phyloP scores from a whole-genome alignment of 2,329 filamentous ascomycete species.

The Colletotrichum phormii region DNA sequence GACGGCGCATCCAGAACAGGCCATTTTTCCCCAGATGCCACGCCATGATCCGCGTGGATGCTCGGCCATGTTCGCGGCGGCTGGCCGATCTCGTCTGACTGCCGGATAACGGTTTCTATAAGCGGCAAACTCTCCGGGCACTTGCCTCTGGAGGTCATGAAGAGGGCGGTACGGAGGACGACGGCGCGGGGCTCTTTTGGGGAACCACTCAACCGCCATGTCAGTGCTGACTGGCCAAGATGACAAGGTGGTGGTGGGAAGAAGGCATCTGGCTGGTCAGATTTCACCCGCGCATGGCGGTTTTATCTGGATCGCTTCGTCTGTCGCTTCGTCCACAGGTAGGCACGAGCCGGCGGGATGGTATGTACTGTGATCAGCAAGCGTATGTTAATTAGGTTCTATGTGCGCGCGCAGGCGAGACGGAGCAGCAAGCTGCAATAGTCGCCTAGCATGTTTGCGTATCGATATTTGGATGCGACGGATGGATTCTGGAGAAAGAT shows the following conservation, averaged over 20 bases:
- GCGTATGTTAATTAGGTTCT: neutral
- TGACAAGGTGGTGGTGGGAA: constrained; percentile 7
- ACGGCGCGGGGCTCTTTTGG: constrained; percentile 8
- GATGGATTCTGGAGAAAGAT: neutral
- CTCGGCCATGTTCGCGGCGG: constrained; percentile 1
- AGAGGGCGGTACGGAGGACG: constrained; percentile 1
- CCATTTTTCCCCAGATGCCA: constrained; percentile 22
- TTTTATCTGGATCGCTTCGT: neutral
- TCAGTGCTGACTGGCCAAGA: neutral
- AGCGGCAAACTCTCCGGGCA: constrained; percentile 21
- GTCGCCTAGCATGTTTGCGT: neutral
- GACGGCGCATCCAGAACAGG: constrained; percentile 29
- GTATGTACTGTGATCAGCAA: neutral
- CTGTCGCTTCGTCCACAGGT: neutral
- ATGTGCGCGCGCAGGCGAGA: neutral
- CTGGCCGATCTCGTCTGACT: constrained; percentile 29
- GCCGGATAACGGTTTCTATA: constrained; percentile 23
- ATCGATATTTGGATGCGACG: neutral
- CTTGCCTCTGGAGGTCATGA: neutral
- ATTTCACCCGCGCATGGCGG: neutral
- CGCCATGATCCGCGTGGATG: constrained; percentile 22
- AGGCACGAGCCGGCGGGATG: constrained; percentile 2
- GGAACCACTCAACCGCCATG: constrained; percentile 10
- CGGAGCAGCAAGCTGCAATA: neutral
- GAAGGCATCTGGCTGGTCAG: neutral